Conservation (phyloP, 805 yeast species). For the Yamadazyma insecticola region DNA sequence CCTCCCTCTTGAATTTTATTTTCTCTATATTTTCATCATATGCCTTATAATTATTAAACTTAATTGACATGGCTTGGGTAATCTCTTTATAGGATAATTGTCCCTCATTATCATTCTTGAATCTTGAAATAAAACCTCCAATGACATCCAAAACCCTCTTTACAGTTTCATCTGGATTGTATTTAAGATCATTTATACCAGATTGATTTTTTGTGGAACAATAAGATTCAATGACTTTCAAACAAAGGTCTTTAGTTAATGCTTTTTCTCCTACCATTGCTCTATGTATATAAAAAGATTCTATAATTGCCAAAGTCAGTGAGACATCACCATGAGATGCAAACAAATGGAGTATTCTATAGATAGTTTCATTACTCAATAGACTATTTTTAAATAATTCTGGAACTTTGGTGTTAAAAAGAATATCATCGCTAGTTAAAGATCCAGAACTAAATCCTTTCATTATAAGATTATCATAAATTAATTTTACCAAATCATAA, state of each 20-base stretch:
- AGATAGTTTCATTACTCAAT: slow-evolving; percentile 18
- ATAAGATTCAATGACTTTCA: slow-evolving; percentile 31
- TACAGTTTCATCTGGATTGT: slow-evolving; percentile 13
- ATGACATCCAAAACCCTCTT: slow-evolving; percentile 28
- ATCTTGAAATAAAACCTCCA: slow-evolving; percentile 18
- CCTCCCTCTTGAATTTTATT: slow-evolving; percentile 8
- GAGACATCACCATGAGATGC: slow-evolving; percentile 34
- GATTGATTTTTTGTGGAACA: slow-evolving; percentile 18
- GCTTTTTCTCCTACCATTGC: slow-evolving; percentile 27
- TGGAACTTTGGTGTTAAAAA: slow-evolving; percentile 12
- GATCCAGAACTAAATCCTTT: slow-evolving; percentile 16
- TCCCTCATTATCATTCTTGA: slow-evolving; percentile 4
- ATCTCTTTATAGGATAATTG: slow-evolving; percentile 26
- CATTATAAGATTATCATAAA: slow-evolving; percentile 29
- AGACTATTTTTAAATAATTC: slow-evolving; percentile 9
- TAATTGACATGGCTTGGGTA: slow-evolving; percentile 23
- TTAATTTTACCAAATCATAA: slow-evolving; percentile 21
- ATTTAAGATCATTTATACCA: too few species aligned
- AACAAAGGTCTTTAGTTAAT: slow-evolving; percentile 27
- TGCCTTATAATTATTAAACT: slow-evolving; percentile 21
- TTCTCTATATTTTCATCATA: slow-evolving; percentile 21
- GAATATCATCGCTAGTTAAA: slow-evolving; percentile 22
- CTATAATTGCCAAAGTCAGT: slow-evolving; percentile 29
- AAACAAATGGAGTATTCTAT: slow-evolving; percentile 25
- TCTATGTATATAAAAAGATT: slow-evolving; percentile 32